Base-by-base conservation (phyloP, 768 basidiomycete genomes). In the Cantharellus cinnabarinus region DNA sequence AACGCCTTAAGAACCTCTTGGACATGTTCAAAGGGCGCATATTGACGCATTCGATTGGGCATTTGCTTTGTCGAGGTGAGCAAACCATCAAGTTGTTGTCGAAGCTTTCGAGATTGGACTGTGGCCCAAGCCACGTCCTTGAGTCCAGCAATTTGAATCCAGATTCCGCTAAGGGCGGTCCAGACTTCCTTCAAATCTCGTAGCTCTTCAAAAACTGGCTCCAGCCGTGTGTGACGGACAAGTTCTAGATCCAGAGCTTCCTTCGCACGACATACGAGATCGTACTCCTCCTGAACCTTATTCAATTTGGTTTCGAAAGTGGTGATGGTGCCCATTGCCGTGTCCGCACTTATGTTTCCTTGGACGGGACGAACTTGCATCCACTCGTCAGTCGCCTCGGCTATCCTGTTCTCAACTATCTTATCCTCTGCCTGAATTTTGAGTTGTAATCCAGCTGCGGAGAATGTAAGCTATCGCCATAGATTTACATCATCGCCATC, bases 381-480 rank as follows among this genome's bases (percentile, higher is more conserved):
- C 95, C 95, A 98, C 69, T 98, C 95, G 59, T 75, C 71, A 14
- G 95, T 75, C 60, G 90, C 78, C 65, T 95, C 91, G 65, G 78
- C 83, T 67, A 98, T 91, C 73, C 89, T 91, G 71, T 89, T 88
- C 74, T 94, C 89, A 1, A 98, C 81, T 58, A 97, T 90, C 74
- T 94, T 94, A 75, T 97, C 95, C 70, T 99, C 91, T 1, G 95
- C 91, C n/a, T 94, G 88, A 69, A 99, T 94, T 77, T 98, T 99
- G 62, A 97, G 76, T 70, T 98, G 95, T n/a, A 99, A 75, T 0
- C 94, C 95, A 63, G 89, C 93, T 94, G 61, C 44, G 44, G 41
- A 2, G 42, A 51, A 40, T 38, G 20, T 29, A 1, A 29, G 20
- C 20, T 29, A 29, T 29, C 20, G 20, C 20, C 20, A 29, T 29